phyloP scores from a whole-genome alignment of 2,329 filamentous ascomycete genomes.

The Rhytidhysteron rufulum region DNA sequence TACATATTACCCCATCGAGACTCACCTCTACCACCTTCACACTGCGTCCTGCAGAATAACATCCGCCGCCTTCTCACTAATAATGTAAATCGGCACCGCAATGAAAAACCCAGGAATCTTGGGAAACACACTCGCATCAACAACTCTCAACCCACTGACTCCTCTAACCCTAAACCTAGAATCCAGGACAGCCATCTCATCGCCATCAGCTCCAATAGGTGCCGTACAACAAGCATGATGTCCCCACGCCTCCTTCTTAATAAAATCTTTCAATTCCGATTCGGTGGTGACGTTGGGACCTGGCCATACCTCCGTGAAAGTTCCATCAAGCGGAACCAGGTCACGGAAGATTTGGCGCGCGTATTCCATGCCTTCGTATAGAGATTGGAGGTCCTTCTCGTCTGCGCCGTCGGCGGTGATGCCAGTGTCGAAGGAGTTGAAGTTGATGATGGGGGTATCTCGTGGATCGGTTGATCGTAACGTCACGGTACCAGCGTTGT shows the following conservation, averaged over 20 bases:
- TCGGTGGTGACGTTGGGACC: constrained; percentile 43
- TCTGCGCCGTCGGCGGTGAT: constrained; percentile 32
- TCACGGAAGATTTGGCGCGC: constrained; percentile 42
- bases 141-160: constrained; percentile 47
- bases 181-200: constrained; percentile 49
- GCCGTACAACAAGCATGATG: constrained; percentile 55
- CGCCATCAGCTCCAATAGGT: constrained; percentile 47
- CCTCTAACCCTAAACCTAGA: constrained; percentile 47
- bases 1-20: background rate
- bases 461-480: constrained; percentile 60
- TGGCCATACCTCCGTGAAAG: constrained; percentile 48
- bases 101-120: constrained; percentile 47
- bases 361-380: constrained; percentile 54
- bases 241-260: constrained; percentile 25
- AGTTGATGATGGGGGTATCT: constrained; percentile 57
- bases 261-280: constrained; percentile 36
- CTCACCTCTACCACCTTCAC: background rate
- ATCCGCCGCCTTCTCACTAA: constrained; percentile 57
- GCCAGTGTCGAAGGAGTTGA: constrained; percentile 43
- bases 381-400: constrained; percentile 49
- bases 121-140: constrained; percentile 11
- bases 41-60: constrained; percentile 38
- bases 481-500: constrained; percentile 57
- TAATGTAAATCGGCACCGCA: constrained; percentile 49
- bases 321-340: constrained; percentile 40